Conservation (phyloP, 352 stramenopile genomes). For the Pelagophyceae sp. region DNA sequence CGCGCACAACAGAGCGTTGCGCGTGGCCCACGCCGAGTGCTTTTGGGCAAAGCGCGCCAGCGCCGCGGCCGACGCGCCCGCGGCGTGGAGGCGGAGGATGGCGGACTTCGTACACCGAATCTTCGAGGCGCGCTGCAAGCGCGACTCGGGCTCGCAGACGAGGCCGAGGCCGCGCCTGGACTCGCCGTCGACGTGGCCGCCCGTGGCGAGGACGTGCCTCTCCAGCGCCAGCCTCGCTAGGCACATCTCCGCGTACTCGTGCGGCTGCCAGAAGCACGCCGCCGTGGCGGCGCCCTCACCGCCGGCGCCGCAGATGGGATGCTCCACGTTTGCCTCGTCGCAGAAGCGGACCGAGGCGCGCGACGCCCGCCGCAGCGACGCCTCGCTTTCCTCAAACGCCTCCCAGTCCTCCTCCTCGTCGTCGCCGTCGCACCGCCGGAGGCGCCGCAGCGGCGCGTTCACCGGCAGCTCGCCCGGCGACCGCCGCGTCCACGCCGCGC, state of each 20-base stretch:
- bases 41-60: background rate
- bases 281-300: background rate
- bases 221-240: background rate
- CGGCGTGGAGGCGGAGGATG: background rate
- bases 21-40: background rate
- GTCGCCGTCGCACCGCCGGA: too few species aligned
- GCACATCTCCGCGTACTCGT: conserved; percentile 8
- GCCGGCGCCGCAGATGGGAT: background rate
- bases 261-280: conserved; percentile 14
- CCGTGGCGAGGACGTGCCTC: background rate
- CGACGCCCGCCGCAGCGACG: background rate
- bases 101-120: background rate
- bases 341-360: background rate
- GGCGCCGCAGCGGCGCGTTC: too few species aligned
- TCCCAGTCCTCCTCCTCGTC: background rate
- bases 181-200: conserved; percentile 1
- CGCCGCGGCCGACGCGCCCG: background rate
- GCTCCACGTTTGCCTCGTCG: background rate
- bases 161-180: conserved; percentile 7
- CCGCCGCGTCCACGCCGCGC: too few species aligned
- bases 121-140: background rate
- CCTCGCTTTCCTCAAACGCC: conserved; percentile 2
- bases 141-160: conserved; percentile 18
- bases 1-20: conserved; percentile 7
- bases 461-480: too few species aligned